A percentile compares a stretch with the other conserved stretches of the same genome.
Conservation (phyloP, 305 asterid genomes). For the Petunia hybrid region DNA sequence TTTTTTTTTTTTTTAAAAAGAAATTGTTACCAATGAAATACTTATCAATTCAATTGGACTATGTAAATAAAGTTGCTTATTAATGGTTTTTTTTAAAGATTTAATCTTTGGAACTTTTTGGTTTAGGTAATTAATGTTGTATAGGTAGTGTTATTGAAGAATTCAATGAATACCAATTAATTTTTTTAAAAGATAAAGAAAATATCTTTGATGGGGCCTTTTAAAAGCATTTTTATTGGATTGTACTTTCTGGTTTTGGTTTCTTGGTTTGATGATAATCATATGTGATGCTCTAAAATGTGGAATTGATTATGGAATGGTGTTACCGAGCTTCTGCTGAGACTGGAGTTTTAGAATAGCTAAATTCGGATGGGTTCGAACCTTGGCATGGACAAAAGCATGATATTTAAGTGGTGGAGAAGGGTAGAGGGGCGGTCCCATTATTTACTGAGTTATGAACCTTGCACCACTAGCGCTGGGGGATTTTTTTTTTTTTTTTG, state of each 20-base stretch:
- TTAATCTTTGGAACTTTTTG: not conserved
- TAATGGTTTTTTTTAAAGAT: not conserved
- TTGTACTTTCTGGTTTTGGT: not conserved
- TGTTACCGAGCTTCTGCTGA: not conserved
- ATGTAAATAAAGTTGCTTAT: not conserved
- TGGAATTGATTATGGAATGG: constrained; percentile 10
- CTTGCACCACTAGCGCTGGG: no score
- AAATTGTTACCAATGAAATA: not conserved
- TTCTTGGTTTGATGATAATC: not conserved
- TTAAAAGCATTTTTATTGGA: not conserved
- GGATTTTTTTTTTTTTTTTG: no score
- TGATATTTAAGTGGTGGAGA: no score
- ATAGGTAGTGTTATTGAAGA: not conserved
- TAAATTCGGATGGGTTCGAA: not conserved
- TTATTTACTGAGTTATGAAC: no score
- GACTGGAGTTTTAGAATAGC: not conserved
- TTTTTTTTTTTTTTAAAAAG: no score
- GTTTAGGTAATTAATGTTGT: not conserved
- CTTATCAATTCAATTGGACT: not conserved
- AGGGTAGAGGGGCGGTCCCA: no score
- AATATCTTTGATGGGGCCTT: not conserved
- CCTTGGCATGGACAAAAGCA: no score
- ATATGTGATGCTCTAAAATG: not conserved
- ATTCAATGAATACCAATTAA: not conserved
- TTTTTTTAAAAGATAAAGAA: not conserved